Evolutionary conservation across 2,329 filamentous ascomycete species (phyloP), one percentile per base, ranked within the genome.

Genomic region (Leptographium radiaticola): DNA sequence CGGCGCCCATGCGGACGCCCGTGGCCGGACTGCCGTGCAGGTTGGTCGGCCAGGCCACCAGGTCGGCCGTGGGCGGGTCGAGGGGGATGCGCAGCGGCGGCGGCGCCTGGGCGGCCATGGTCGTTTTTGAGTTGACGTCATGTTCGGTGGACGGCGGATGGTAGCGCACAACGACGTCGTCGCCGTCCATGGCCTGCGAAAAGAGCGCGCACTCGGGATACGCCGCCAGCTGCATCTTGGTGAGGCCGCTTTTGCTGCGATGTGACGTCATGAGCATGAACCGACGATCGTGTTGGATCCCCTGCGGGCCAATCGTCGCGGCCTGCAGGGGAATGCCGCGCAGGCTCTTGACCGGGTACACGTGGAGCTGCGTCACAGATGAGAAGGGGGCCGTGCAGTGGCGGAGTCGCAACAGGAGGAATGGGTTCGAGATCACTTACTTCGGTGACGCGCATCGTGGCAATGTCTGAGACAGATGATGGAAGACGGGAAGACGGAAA

Each of bases 321-420:
- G 68, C 66, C 6, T 70, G 56, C 36, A 88, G 68, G 18, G 72
- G 66, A 53, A 84, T 76, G 51, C 77, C 79, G 39, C 81, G 78
- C n/a, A 88, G 74, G 9, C 76, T 83, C 64, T 89, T 89, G 68
- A 89, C 82, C 44, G 86, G 84, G 65, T 89, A 87, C 49, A 85
- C 74, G 66, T 83, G 86, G 39, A 89, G 73, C 78, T 83, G 58
- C 6, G 18, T 12, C 18, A 34, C 10, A 6, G 31, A 38, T 25
- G 46, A 30, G 43, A 5, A n/a, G 18, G n/a, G n/a, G 13, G n/a
- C 3, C 43, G 25, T 25, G 10, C n/a, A n/a, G 20, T 25, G 20
- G 44, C 10, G 2, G 44, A 13, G 11, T 34, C 8, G 7, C 2
- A 12, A 46, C 4, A 40, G 15, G 2, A 42, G 16, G n/a, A 36